Evolutionary conservation across 768 basidiomycete species (phyloP).

Genomic region (Cystobasidium tubakii): DNA sequence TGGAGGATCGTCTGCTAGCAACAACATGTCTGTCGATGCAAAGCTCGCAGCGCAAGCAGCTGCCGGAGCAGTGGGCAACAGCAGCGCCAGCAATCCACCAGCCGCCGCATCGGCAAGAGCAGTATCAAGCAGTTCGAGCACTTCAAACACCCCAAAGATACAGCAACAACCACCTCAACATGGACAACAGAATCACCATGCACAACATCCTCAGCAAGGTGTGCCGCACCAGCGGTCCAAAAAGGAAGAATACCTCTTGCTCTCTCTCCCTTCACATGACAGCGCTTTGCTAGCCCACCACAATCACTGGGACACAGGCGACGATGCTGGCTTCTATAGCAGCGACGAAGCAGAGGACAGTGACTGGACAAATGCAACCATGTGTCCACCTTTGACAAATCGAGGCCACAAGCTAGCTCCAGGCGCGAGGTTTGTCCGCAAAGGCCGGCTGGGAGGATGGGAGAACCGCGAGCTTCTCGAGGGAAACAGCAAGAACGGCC

Average conservation of each 20-base stretch:
- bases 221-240: conserved; percentile 12
- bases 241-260: conserved; percentile 32
- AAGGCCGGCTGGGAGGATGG: conserved; percentile 41
- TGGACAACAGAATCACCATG: conserved; percentile 17
- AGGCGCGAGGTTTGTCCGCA: conserved; percentile 33
- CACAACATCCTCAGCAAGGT: background rate
- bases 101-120: conserved; percentile 11
- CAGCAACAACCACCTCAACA: conserved; percentile 30
- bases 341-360: conserved; percentile 29
- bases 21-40: conserved; percentile 4
- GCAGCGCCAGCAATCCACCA: background rate
- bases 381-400: conserved; percentile 38
- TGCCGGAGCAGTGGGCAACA: background rate
- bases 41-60: conserved; percentile 21
- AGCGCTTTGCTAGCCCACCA: background rate
- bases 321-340: background rate
- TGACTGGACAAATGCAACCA: background rate
- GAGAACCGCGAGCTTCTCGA: conserved; percentile 40
- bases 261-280: conserved; percentile 42
- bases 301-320: conserved; percentile 40
- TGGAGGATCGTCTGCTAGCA: background rate
- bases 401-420: conserved; percentile 44
- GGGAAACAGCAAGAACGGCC: conserved; percentile 19
- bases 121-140: background rate
- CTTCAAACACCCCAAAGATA: background rate